These are phyloP conservation scores for Taiozyma sp. DNA, from an alignment of 1,139 yeast genomes.

Conservation along the genomic window DNA sequence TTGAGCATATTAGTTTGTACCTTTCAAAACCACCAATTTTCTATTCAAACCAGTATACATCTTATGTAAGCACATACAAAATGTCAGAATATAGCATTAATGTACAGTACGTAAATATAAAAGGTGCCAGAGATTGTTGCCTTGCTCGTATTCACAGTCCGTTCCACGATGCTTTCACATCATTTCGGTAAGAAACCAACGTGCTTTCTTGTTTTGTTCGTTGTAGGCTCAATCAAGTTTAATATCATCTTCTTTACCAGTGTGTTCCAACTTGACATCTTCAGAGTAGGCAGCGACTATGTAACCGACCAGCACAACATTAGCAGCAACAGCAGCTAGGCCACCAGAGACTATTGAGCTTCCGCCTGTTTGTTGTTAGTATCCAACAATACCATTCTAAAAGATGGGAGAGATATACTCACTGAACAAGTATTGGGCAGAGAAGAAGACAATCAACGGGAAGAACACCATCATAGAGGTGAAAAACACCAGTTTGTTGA, in stretches of 20 bases:
- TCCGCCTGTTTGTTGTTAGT: conserved; percentile 8
- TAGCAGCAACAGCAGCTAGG: conserved; percentile 82
- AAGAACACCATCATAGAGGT: conserved; percentile 84
- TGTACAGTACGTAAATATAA: no score
- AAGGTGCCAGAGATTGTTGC: no score
- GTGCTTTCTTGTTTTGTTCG: not conserved
- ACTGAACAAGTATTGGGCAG: conserved; percentile 46
- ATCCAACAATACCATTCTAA: not conserved
- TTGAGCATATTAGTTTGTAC: not conserved
- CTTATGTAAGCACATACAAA: not conserved
- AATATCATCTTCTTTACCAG: conserved; percentile 32
- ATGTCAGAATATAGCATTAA: no score
- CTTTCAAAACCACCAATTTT: not conserved
- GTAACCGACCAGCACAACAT: conserved; percentile 80
- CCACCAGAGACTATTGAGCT: conserved; percentile 85
- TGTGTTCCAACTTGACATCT: conserved; percentile 41
- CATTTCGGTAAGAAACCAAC: no score
- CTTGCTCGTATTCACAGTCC: no score
- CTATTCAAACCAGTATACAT: not conserved
- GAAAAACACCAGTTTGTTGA: conserved; percentile 71
- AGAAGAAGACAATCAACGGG: conserved; percentile 74
- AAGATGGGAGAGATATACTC: conserved; percentile 4
- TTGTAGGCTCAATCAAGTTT: conserved; percentile 24
- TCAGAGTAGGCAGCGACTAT: conserved; percentile 86
- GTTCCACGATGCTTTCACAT: no score